phyloP scores from a whole-genome alignment of 2,329 filamentous ascomycete genomes.

The Diaporthe ilicicola region DNA sequence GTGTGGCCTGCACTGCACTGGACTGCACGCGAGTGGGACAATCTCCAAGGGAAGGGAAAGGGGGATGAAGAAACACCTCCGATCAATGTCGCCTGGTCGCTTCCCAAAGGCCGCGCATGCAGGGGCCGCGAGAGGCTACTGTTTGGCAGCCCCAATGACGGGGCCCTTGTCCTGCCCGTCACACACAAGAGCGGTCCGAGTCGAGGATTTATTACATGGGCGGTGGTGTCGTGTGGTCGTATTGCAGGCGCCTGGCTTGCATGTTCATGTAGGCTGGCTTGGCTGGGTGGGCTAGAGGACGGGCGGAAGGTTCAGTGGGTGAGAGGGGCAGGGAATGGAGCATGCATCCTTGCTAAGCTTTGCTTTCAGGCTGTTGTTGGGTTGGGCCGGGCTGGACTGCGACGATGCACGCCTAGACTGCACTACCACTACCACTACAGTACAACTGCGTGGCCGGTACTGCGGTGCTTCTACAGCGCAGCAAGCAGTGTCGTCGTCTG shows the following conservation, averaged over 20 bases:
- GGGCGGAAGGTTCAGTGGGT: not conserved
- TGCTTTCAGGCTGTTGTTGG: constrained; percentile 24
- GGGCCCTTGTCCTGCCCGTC: not conserved
- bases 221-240: not conserved
- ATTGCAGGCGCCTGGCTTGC: constrained; percentile 19
- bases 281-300: not conserved
- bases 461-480: not conserved
- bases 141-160: constrained; percentile 16
- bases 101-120: not conserved
- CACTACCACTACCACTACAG: not conserved
- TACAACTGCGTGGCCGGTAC: not conserved
- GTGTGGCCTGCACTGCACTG: not conserved
- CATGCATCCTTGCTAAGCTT: constrained; percentile 3
- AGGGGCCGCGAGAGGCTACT: constrained; percentile 12
- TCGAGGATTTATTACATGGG: not conserved
- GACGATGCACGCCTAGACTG: not conserved
- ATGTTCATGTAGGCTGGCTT: constrained; percentile 11
- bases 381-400: not conserved
- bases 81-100: not conserved
- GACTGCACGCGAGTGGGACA: constrained; percentile 5
- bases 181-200: not conserved
- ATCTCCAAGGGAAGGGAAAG: not conserved
- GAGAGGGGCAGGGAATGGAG: not conserved
- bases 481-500: not conserved
- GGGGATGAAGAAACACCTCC: not conserved